These are phyloP conservation scores for Phytophthora multivora DNA, from an alignment of 352 stramenopile genomes.

Conservation along the genomic window DNA sequence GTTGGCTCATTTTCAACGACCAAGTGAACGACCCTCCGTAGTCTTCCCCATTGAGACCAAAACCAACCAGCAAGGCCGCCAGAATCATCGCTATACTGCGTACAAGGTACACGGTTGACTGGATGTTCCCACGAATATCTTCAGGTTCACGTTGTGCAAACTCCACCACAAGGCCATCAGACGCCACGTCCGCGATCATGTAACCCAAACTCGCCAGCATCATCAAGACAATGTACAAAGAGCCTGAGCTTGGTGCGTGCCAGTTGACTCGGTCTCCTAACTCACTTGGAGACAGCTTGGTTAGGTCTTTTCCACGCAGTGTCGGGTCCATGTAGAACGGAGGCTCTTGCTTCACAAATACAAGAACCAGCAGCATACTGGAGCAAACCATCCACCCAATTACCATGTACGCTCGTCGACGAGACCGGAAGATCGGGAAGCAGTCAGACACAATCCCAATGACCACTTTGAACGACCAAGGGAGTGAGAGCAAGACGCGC, in stretches of 20 bases:
- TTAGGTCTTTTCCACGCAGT: conserved; percentile 49
- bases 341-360: conserved; percentile 39
- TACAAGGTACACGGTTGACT: conserved; percentile 43
- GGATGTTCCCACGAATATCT: conserved; percentile 45
- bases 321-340: conserved; percentile 64
- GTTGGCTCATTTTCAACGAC: conserved; percentile 37
- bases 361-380: conserved; percentile 54
- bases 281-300: conserved; percentile 40
- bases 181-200: conserved; percentile 42
- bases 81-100: conserved; percentile 41
- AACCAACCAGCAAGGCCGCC: conserved; percentile 39
- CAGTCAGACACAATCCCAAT: conserved; percentile 69
- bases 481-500: conserved; percentile 56
- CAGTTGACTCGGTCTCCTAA: conserved; percentile 33
- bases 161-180: conserved; percentile 53
- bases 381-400: conserved; percentile 64
- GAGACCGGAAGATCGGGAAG: conserved; percentile 64
- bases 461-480: conserved; percentile 73
- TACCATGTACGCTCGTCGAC: conserved; percentile 74
- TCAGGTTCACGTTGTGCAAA: conserved; percentile 54
- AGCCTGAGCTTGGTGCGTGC: conserved; percentile 31
- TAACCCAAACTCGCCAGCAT: conserved; percentile 45
- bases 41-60: conserved; percentile 44
- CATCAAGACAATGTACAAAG: conserved; percentile 42
- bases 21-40: conserved; percentile 42